Percentiles rank a stretch among this genome's conserved stretches.
Conservation (phyloP, 352 stramenopile species). For the Globisporangium spinosum region DNA sequence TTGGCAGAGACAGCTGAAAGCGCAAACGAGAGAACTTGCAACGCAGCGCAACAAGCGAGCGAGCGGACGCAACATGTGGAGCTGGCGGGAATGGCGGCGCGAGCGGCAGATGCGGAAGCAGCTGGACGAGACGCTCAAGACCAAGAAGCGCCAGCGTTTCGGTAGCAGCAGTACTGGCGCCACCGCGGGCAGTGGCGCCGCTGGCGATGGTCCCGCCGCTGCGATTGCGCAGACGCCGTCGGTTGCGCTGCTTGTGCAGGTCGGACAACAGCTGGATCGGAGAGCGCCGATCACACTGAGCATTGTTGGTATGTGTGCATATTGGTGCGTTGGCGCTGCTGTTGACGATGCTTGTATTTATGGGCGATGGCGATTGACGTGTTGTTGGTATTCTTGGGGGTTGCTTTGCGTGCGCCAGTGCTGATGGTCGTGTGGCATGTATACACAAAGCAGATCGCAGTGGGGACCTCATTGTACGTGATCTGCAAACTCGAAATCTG, state of each 20-base stretch:
- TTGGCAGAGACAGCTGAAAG: slow-evolving; percentile 5
- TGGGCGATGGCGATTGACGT: background rate
- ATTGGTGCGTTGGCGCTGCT: background rate
- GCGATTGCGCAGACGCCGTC: slow-evolving; percentile 6
- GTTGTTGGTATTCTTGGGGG: too few species aligned
- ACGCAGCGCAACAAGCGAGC: too few species aligned
- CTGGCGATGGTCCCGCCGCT: background rate
- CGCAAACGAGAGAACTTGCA: background rate
- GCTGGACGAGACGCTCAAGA: background rate
- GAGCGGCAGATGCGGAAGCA: slow-evolving; percentile 16
- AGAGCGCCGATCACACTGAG: slow-evolving; percentile 15
- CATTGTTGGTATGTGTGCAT: slow-evolving; percentile 10
- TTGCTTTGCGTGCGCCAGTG: slow-evolving; percentile 1
- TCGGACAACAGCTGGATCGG: slow-evolving; percentile 14
- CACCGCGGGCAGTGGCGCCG: too few species aligned
- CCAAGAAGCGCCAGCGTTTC: background rate
- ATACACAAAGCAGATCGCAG: slow-evolving; percentile 15
- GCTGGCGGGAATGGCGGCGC: slow-evolving; percentile 10
- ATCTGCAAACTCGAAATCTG: too few species aligned
- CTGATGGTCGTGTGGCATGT: slow-evolving; percentile 13
- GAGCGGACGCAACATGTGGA: slow-evolving; percentile 3
- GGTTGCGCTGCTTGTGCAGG: slow-evolving; percentile 13
- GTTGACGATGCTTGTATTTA: background rate
- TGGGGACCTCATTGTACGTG: slow-evolving; percentile 12
- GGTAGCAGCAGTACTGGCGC: background rate